Evolutionary conservation across 2,329 filamentous ascomycete genomes (phyloP).

Genomic region (Aureobasidium vineae): DNA sequence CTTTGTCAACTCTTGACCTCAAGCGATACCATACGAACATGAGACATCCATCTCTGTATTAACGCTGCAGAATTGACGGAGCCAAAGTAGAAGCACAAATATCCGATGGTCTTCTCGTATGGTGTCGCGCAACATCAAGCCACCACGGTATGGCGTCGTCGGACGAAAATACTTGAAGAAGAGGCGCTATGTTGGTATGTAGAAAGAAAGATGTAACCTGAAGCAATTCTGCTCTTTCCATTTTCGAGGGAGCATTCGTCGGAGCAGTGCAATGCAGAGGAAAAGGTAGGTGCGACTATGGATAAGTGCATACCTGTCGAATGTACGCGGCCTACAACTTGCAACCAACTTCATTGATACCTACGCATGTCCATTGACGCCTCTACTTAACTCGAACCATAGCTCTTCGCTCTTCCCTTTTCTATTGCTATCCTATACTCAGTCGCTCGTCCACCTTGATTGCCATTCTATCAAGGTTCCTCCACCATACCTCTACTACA

Average conservation of each 20-base stretch:
- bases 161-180: not conserved
- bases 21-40: not conserved
- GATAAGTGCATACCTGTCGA: not conserved
- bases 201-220: too few relatives aligned
- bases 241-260: not conserved
- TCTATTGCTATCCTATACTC: not conserved
- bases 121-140: not conserved
- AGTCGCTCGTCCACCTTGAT: not conserved
- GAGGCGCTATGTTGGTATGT: not conserved
- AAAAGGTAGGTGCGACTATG: slow-evolving; percentile 14
- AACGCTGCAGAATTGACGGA: too few relatives aligned
- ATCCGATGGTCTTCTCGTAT: not conserved
- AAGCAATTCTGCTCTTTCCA: not conserved
- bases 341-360: not conserved
- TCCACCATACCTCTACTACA: not conserved
- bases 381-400: not conserved
- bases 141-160: not conserved
- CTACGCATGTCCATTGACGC: not conserved
- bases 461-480: not conserved
- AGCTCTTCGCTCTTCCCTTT: not conserved
- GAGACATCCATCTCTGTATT: too few relatives aligned
- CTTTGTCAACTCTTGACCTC: not conserved
- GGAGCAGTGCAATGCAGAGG: not conserved
- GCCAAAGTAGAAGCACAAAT: too few relatives aligned
- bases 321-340: not conserved